phyloP scores from a whole-genome alignment of 2,329 filamentous ascomycete genomes.

The Trichoderma afroharzianum region DNA sequence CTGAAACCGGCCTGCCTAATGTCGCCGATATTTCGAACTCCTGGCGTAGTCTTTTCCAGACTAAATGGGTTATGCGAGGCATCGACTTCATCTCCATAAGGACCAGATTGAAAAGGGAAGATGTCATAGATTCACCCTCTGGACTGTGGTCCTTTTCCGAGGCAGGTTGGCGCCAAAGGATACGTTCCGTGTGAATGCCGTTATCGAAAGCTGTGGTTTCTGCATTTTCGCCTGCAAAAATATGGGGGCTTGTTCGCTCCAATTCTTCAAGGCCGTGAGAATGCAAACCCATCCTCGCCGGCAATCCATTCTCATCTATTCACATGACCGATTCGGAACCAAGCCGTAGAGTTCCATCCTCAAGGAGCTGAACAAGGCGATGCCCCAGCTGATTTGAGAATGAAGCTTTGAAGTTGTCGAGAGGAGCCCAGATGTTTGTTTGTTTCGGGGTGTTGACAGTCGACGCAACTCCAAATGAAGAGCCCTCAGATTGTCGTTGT shows the following conservation, averaged over 20 bases:
- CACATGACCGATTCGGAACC: too few species aligned
- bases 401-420: neutral
- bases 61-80: neutral
- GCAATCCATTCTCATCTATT: neutral
- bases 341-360: too few species aligned
- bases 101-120: neutral
- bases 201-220: neutral
- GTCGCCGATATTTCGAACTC: rapidly evolving
- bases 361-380: neutral
- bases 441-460: neutral
- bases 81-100: rapidly evolving
- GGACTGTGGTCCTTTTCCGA: neutral
- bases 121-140: neutral
- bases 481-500: neutral
- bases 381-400: neutral
- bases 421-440: neutral
- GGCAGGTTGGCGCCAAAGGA: neutral
- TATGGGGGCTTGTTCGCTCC: too few species aligned
- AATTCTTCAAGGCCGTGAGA: too few species aligned
- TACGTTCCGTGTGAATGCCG: neutral
- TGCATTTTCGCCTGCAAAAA: neutral
- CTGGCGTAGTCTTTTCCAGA: neutral
- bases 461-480: neutral
- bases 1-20: neutral
- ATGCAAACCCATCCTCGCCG: neutral